A percentile compares a stretch with the other conserved stretches of the same genome.
Evolutionary conservation across 345 rosid species (phyloP).

Genomic region (Gossypium arboreum): DNA sequence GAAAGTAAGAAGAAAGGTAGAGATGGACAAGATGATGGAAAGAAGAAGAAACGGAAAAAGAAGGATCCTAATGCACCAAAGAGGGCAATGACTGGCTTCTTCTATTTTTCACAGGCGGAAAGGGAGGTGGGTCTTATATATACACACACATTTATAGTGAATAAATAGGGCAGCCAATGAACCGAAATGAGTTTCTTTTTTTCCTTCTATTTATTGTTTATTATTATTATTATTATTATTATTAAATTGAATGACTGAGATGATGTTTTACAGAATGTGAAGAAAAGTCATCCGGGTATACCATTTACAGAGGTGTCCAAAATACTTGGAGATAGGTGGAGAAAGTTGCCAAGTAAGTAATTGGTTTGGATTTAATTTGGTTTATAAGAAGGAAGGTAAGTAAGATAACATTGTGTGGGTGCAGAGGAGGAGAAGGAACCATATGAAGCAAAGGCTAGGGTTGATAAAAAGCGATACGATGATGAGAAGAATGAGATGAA

Average conservation of each 20-base stretch:
- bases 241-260: too few species aligned
- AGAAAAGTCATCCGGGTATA: conserved; percentile 71
- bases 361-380: neutral
- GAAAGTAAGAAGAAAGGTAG: conserved; percentile 61
- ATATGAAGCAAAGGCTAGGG: conserved; percentile 63
- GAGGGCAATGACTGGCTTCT: conserved; percentile 68
- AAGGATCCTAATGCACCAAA: conserved; percentile 98
- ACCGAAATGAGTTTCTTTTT: too few species aligned
- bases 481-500: conserved; percentile 58
- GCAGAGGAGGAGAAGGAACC: conserved; percentile 84
- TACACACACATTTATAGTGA: neutral
- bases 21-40: conserved; percentile 67
- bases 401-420: neutral
- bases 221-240: too few species aligned
- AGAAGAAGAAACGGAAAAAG: conserved; percentile 76
- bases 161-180: too few species aligned
- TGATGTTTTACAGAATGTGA: conserved; percentile 52
- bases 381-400: neutral
- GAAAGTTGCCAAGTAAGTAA: conserved; percentile 58
- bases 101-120: conserved; percentile 72
- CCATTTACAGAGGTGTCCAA: conserved; percentile 55
- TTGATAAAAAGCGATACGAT: conserved; percentile 70
- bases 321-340: conserved; percentile 81
- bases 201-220: too few species aligned
- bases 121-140: conserved; percentile 57